These are phyloP conservation scores for Anthracocystis panici-leucophaei DNA, from an alignment of 1,284 basidiomycete genomes.

Conservation along the genomic window DNA sequence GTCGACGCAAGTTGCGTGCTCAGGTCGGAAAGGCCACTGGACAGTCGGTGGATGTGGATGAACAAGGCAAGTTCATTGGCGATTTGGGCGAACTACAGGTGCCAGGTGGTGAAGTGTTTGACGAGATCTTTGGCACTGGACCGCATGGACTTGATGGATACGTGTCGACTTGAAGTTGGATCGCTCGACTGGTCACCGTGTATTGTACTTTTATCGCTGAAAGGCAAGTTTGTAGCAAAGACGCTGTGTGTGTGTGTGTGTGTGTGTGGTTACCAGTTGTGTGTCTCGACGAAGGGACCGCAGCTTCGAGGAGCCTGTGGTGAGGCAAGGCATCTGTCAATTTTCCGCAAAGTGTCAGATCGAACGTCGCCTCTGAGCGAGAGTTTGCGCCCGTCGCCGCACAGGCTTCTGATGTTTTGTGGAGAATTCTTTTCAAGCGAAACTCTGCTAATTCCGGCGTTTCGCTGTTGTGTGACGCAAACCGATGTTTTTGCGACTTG, in stretches of 20 bases:
- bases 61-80: constrained; percentile 26
- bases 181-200: neutral
- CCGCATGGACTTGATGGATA: constrained; percentile 53
- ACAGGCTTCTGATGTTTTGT: neutral
- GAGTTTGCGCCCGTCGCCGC: neutral
- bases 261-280: neutral
- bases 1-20: constrained; percentile 29
- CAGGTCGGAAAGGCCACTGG: constrained; percentile 5
- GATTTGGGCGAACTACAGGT: constrained; percentile 60
- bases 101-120: constrained; percentile 66
- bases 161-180: constrained; percentile 42
- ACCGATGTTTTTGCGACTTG: neutral
- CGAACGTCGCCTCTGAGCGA: neutral
- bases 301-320: neutral
- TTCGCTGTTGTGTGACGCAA: constrained; percentile 1
- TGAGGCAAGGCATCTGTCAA: no score
- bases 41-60: constrained; percentile 31
- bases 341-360: constrained; percentile 3
- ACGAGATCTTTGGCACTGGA: constrained; percentile 64
- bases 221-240: neutral
- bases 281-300: neutral
- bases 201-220: constrained; percentile 3
- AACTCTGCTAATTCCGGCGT: neutral
- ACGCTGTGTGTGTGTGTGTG: neutral
- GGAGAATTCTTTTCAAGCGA: neutral